Evolutionary conservation across 345 rosid genomes (phyloP).

Genomic region (Murraya paniculata): DNA sequence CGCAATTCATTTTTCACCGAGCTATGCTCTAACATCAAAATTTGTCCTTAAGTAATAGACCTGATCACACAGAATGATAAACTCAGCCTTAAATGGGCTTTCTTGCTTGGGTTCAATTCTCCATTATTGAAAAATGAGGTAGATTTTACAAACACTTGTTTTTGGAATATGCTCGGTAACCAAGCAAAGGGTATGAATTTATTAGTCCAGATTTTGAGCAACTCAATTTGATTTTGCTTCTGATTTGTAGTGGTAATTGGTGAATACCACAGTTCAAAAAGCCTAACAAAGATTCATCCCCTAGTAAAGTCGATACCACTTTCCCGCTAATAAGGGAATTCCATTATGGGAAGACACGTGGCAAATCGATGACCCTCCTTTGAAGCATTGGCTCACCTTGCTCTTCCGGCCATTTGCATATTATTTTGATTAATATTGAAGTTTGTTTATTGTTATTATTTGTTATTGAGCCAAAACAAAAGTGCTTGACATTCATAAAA

Average conservation of each 20-base stretch:
- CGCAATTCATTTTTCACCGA: too few relatives aligned
- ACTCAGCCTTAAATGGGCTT: too few relatives aligned
- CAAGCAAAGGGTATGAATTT: too few relatives aligned
- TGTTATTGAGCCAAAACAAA: not conserved
- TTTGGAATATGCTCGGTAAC: too few relatives aligned
- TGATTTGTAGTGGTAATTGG: not conserved
- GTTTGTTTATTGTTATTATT: not conserved
- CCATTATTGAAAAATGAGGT: too few relatives aligned
- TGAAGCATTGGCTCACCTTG: conserved; percentile 19
- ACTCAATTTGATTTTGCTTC: too few relatives aligned
- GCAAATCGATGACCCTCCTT: conserved; percentile 21
- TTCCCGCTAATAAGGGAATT: conserved; percentile 16
- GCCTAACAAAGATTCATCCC: not conserved
- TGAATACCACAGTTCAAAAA: not conserved
- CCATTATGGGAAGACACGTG: conserved; percentile 12
- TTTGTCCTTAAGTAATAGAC: too few relatives aligned
- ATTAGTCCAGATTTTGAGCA: too few relatives aligned
- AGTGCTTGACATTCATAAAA: conserved; percentile 3
- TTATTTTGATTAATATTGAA: not conserved
- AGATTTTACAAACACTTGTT: too few relatives aligned
- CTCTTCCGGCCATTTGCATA: not conserved
- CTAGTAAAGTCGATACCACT: not conserved
- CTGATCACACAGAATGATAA: too few relatives aligned
- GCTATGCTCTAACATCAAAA: too few relatives aligned
- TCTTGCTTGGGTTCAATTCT: not conserved